Conservation (phyloP, 1,284 basidiomycete species). For the Coniferiporia weirii region DNA sequence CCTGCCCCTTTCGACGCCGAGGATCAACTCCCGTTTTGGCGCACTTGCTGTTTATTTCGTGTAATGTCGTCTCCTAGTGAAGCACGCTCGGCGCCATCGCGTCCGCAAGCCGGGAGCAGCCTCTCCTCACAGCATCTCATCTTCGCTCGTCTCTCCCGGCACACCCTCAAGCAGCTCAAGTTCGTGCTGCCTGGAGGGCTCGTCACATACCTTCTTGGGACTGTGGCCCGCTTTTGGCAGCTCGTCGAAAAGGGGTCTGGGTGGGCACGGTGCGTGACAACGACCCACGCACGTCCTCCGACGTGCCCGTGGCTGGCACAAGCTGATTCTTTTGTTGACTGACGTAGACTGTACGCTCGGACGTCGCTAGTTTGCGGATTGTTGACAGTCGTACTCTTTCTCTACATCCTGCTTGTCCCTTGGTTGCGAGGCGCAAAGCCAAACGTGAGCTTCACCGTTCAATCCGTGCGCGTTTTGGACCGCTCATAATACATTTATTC, state of each 20-base stretch:
- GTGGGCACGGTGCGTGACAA: conserved; percentile 47
- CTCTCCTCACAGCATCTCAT: not conserved
- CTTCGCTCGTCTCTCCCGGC: conserved; percentile 29
- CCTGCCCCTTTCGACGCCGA: not conserved
- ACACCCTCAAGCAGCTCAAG: conserved; percentile 63
- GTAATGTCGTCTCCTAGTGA: not conserved
- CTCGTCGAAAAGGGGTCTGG: conserved; percentile 34
- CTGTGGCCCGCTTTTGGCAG: conserved; percentile 43
- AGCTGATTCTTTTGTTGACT: not conserved
- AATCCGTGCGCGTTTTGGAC: not conserved
- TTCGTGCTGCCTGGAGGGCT: conserved; percentile 63
- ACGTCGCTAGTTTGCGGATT: conserved; percentile 46
- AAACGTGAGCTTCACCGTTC: conserved; percentile 39
- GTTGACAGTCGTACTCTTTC: conserved; percentile 59
- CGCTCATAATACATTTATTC: conserved; percentile 7
- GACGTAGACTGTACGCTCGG: conserved; percentile 43
- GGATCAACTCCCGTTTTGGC: not conserved
- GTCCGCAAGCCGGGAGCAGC: not conserved
- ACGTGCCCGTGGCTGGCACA: not conserved
- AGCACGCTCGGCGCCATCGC: conserved; percentile 1
- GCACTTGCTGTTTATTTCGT: not conserved
- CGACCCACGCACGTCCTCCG: not conserved
- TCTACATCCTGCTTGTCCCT: conserved; percentile 63
- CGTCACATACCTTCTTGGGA: conserved; percentile 56
- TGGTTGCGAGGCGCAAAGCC: conserved; percentile 59